A percentile compares a stretch with the other conserved stretches of the same genome.
phyloP scores from a whole-genome alignment of 106 monocot genomes.

The Hemerocallis citrina region DNA sequence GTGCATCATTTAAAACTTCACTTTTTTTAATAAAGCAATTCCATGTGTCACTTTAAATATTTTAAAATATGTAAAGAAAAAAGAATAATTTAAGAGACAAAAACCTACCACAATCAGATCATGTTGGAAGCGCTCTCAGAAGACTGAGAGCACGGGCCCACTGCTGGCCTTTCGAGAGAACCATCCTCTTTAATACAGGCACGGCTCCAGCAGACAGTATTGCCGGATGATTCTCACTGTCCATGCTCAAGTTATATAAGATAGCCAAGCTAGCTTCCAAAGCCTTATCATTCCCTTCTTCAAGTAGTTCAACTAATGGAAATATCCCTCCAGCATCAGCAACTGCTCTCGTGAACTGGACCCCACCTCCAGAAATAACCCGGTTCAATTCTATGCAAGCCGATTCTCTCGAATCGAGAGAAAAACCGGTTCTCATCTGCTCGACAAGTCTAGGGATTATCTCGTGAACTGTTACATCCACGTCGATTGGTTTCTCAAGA shows the following conservation, averaged over 20 bases:
- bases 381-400: constrained; percentile 46
- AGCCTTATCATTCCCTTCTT: constrained; percentile 26
- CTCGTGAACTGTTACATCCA: constrained; percentile 60
- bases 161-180: constrained; percentile 45
- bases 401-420: constrained; percentile 26
- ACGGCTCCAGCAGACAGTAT: constrained; percentile 67
- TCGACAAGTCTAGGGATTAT: constrained; percentile 71
- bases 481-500: constrained; percentile 17
- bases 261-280: constrained; percentile 55
- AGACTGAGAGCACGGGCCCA: constrained; percentile 55
- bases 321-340: constrained; percentile 61
- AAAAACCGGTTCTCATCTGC: constrained; percentile 36
- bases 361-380: constrained; percentile 42
- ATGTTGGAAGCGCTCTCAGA: constrained; percentile 56
- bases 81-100: no score
- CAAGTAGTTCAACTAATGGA: constrained; percentile 48
- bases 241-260: constrained; percentile 67
- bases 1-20: no score
- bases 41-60: no score
- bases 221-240: constrained; percentile 68
- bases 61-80: no score
- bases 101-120: constrained; percentile 8
- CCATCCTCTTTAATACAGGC: constrained; percentile 50
- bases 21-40: no score
- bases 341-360: constrained; percentile 44